Base-by-base conservation (phyloP, 352 stramenopile species). In the Albugo laibachii region DNA sequence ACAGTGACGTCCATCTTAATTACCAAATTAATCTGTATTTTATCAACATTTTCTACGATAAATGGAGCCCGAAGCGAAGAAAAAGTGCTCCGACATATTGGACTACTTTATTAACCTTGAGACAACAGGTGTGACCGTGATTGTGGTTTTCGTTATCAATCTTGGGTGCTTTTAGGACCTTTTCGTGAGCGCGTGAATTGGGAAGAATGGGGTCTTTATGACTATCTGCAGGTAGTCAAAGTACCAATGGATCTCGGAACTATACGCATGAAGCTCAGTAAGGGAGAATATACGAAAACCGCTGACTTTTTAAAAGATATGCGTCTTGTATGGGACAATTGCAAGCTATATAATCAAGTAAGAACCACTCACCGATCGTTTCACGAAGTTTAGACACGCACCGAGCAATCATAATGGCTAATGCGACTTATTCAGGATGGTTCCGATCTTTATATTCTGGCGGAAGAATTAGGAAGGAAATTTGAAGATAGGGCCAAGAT, bases 221-320 rank as follows among this genome's bases (percentile, higher is more conserved):
- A 94, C 54, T 95, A 95, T 43, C 47, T 65, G 6, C 60, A 88
- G 31, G 56, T 89, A 37, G 62, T 95, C 16, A 94, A 92, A 54
- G 65, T 67, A 18, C 84, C 84, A 15, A 95, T 95, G 78, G 84
- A 95, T 65, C 52, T 95, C 13, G 75, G 80, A 6, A 94, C 83
- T 13, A 83, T 95, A 34, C 80, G 81, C 47, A 66, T 65, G 31
- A 77, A 65, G 24, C 65, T 92, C 16, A 69, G 85, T 50, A 69
- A 55, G 16, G 78, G 75, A 41, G 52, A 53, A n/a, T 92, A 92
- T 53, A 45, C 61, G 21, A 74, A 68, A 2, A 67, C 80, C 46
- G 61, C 82, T 40, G 57, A 55, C 0, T 92, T 92, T 54, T 74
- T 74, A 0, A 50, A 59, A 11, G 78, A 92, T 50, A 65, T 88